Evolutionary conservation across 129 eudicot genomes (phyloP), one percentile per base, ranked within the genome.

Genomic region (Gnaphalium uliginosum): DNA sequence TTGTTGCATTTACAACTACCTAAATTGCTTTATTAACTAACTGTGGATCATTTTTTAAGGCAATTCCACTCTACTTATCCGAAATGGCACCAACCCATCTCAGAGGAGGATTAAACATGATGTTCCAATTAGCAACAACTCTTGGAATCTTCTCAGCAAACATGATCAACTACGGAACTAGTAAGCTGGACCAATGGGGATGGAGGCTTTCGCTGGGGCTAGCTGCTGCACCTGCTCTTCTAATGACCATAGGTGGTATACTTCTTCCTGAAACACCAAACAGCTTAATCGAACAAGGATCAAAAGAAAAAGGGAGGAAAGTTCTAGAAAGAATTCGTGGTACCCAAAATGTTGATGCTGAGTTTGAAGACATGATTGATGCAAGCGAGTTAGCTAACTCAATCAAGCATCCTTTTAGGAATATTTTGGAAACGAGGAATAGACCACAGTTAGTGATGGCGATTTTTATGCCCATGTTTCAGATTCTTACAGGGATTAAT

Each of bases 21-120:
- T 33, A 33, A 33, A 6, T 33, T 33, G 37, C 37, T 33, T 33
- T 33, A 33, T 6, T 33, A 5, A 33, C 37, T 4, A 33, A 33
- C 37, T 33, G 7, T 5, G 37, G 32, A 29, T 29, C 32, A 29
- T 29, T 30, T 67, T 79, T 86, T 53, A 72, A 90, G 97, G 98
- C 98, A 66, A 93, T 90, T 15, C 98, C 97, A 1, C 87, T 93
- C 9, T 93, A 93, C 80, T 57, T 93, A 71, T 90, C 97, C 11
- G 98, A 93, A 76, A 93, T 93, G 98, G 96, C 98, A 6, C 98
- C 98, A 62, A 82, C 96, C 26, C 97, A 90, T 79, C 82, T 90
- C 1, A 70, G 98, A 81, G 98, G 98, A 67, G 97, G 88, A 33
- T 77, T 93, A 23, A 93, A 93, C 86, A 93, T 90, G 96, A 81